Evolutionary conservation across 306 rosid genomes (phyloP), one percentile per base, ranked within the genome.

Genomic region (Fagus crenata): DNA sequence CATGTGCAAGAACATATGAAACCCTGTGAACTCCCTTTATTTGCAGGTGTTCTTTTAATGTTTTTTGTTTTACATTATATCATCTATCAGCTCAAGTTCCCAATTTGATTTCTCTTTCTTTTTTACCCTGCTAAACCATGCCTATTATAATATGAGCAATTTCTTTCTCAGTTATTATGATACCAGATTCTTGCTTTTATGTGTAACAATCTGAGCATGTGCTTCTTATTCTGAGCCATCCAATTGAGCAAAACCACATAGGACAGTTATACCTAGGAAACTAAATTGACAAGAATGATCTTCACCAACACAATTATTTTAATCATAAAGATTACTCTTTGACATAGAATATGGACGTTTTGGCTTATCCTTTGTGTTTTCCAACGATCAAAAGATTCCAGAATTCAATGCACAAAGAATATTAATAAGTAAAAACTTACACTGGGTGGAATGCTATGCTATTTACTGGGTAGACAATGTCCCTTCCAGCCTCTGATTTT

Each of bases 401-500:
- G 6, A 64, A 49, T 56, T 49, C 28, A 35, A 35, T 55, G 5
- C 51, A 60, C 37, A 58, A 59, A 42, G 60, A n/a, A 74, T 51
- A 55, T 18, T 9, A 41, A 40, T 63, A 33, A 80, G 36, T 13
- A 41, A 40, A 68, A 33, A 78, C 97, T 89, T 82, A 93, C 98
- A 91, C 77, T 17, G 97, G 98, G 78, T 91, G 98, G 87, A 93
- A 93, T 75, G 98, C 97, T 76, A 93, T 90, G 68, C 93, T 96
- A 86, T 93, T 93, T 76, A 96, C 99, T 35, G 98, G 99, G 84
- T 96, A 96, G 81, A 96, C 98, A 5, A 89, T 88, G 88, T 96
- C 99, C 90, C 99, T 92, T 87, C 98, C 99, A 43, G 96, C 98
- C 89, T 96, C 99, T 1, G 98, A 81, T 84, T 96, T 96, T 80